These are phyloP conservation scores for Dissophora globulifera DNA, from an alignment of 192 early-diverging fungal species.

Conservation along the genomic window DNA sequence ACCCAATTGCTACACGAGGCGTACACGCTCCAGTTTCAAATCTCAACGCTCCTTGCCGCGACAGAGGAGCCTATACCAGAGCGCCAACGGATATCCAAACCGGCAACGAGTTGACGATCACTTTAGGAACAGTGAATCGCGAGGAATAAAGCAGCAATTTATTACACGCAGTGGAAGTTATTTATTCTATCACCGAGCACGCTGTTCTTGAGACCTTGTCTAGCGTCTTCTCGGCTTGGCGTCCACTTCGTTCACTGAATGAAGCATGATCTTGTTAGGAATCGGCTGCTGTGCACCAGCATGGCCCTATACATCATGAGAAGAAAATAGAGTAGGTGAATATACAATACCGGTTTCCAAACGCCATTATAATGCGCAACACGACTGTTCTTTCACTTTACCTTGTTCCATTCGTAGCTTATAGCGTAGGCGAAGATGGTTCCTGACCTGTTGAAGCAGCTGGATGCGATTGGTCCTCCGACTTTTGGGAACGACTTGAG, in stretches of 20 bases:
- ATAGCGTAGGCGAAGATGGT: constrained; percentile 92
- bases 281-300: constrained; percentile 54
- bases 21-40: constrained; percentile 45
- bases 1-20: constrained; percentile 29
- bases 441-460: constrained; percentile 84
- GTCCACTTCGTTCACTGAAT: constrained; percentile 83
- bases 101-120: not conserved
- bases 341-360: too few species aligned
- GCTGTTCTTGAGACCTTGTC: not conserved
- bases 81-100: constrained; percentile 12
- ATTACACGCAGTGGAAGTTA: too few species aligned
- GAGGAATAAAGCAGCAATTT: too few species aligned
- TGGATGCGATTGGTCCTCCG: constrained; percentile 72
- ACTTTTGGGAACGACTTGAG: constrained; percentile 79
- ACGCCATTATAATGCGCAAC: not conserved
- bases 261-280: constrained; percentile 82
- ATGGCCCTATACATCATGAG: constrained; percentile 47
- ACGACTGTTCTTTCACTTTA: too few species aligned
- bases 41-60: constrained; percentile 30
- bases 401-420: constrained; percentile 88
- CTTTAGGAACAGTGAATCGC: too few species aligned
- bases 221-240: constrained; percentile 74
- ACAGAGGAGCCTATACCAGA: constrained; percentile 49
- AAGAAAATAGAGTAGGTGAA: too few species aligned
- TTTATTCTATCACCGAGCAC: too few species aligned